Conservation (phyloP, 371 early-diverging fungal genomes). For the Phascolomyces articulosus region DNA sequence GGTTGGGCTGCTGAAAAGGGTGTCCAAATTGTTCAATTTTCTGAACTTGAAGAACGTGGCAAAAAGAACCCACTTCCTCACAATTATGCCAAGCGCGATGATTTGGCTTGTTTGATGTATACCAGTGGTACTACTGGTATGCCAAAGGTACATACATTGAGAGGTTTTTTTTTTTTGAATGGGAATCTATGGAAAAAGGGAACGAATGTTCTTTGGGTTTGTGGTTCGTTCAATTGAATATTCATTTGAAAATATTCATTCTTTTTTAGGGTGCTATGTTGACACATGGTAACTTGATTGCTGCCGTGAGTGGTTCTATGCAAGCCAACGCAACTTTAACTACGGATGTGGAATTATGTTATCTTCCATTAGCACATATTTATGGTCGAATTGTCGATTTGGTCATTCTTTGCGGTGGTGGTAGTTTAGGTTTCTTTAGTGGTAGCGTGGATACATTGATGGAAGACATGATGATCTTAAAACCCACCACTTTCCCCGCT, state of each 20-base stretch:
- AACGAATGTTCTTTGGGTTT: too few species aligned
- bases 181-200: too few species aligned
- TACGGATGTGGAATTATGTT: conserved; percentile 57
- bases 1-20: conserved; percentile 56
- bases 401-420: conserved; percentile 38
- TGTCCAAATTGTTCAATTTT: conserved; percentile 53
- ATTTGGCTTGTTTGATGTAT: conserved; percentile 91
- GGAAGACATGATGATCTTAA: conserved; percentile 81
- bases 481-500: conserved; percentile 82
- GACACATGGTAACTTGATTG: conserved; percentile 55
- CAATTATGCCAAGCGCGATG: conserved; percentile 49
- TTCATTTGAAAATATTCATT: too few species aligned
- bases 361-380: conserved; percentile 92
- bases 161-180: too few species aligned
- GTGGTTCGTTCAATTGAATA: too few species aligned
- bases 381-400: conserved; percentile 74
- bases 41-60: conserved; percentile 65
- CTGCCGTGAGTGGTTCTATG: conserved; percentile 24
- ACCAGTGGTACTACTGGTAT: conserved; percentile 90
- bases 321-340: not conserved
- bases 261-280: conserved; percentile 46
- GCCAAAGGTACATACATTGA: too few species aligned
- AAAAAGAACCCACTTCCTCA: conserved; percentile 36
- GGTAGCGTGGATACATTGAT: conserved; percentile 79
- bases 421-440: conserved; percentile 79